A percentile compares a stretch with the other conserved stretches of the same genome.
phyloP scores from a whole-genome alignment of 2,329 filamentous ascomycete genomes.

The Dactylellina drechsleri region DNA sequence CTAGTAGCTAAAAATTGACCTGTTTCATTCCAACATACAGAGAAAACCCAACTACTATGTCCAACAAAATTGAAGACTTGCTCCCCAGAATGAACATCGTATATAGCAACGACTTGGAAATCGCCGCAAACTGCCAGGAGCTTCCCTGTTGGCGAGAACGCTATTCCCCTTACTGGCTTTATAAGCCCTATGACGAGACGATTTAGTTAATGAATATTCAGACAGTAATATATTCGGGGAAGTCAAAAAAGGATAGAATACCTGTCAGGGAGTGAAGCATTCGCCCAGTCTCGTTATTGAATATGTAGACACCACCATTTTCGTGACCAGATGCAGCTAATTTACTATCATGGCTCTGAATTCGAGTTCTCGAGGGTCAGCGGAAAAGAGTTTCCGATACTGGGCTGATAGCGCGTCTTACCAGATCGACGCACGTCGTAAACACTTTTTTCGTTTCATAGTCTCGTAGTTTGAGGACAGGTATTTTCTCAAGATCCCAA shows the following conservation, averaged over 20 bases:
- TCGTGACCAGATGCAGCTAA: slow-evolving; percentile 93
- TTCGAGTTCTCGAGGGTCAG: not conserved
- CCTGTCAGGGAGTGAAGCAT: slow-evolving; percentile 86
- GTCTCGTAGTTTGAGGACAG: slow-evolving; percentile 74
- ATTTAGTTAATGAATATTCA: not conserved
- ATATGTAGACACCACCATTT: slow-evolving; percentile 90
- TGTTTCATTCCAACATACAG: slow-evolving; percentile 90
- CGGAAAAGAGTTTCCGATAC: slow-evolving; percentile 7
- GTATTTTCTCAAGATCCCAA: slow-evolving; percentile 74
- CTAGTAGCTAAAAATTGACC: slow-evolving; percentile 91
- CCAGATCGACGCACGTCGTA: slow-evolving; percentile 85
- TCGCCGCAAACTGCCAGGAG: slow-evolving; percentile 91
- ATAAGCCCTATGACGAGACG: slow-evolving; percentile 72
- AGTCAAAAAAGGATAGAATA: slow-evolving; percentile 61
- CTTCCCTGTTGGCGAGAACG: slow-evolving; percentile 86
- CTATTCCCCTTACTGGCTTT: slow-evolving; percentile 83
- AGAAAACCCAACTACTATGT: slow-evolving; percentile 87
- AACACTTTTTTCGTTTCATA: slow-evolving; percentile 95
- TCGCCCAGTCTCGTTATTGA: slow-evolving; percentile 88
- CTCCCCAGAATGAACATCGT: slow-evolving; percentile 91
- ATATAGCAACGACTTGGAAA: slow-evolving; percentile 85
- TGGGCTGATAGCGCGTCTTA: slow-evolving; percentile 60
- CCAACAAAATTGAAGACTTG: slow-evolving; percentile 86
- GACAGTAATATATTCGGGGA: not conserved
- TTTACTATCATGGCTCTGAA: slow-evolving; percentile 75